Percentiles rank a stretch among this genome's conserved stretches.
These are phyloP conservation scores for Lasiosphaeria miniovina DNA, from an alignment of 495 filamentous ascomycete genomes.

Conservation along the genomic window DNA sequence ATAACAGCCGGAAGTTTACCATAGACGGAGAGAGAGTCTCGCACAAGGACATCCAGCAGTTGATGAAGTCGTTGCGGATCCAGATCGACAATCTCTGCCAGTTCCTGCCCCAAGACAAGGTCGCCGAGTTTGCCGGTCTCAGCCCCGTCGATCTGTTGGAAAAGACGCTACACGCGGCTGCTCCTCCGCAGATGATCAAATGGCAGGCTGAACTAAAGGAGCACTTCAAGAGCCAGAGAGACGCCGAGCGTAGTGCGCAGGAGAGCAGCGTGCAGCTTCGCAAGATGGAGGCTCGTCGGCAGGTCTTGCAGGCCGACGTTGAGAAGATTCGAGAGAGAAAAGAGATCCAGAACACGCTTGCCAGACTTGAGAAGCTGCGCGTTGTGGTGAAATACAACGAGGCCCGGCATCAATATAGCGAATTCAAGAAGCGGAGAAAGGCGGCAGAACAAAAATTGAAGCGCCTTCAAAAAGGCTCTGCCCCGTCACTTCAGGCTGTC, in stretches of 20 bases:
- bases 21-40: conserved; percentile 60
- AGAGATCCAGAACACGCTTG: conserved; percentile 61
- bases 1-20: conserved; percentile 72
- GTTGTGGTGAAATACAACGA: conserved; percentile 63
- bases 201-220: conserved; percentile 74
- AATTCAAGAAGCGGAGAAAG: conserved; percentile 45
- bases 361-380: conserved; percentile 60
- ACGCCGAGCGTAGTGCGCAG: conserved; percentile 55
- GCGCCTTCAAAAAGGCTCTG: conserved; percentile 56
- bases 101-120: conserved; percentile 94
- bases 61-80: conserved; percentile 70
- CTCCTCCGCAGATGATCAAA: conserved; percentile 71
- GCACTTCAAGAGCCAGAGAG: conserved; percentile 66
- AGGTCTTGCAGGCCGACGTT: conserved; percentile 75
- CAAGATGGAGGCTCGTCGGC: conserved; percentile 69
- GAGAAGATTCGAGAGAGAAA: conserved; percentile 75
- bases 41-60: conserved; percentile 56
- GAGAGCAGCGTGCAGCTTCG: conserved; percentile 58
- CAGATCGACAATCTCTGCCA: conserved; percentile 98
- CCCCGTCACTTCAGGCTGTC: conserved; percentile 64
- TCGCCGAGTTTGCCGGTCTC: conserved; percentile 87
- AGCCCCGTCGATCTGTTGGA: conserved; percentile 79
- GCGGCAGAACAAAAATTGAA: conserved; percentile 50
- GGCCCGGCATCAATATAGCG: conserved; percentile 40
- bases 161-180: conserved; percentile 84